A percentile compares a stretch with the other conserved stretches of the same genome.
Evolutionary conservation across 2,329 filamentous ascomycete species (phyloP).

Genomic region (Cercospora brassicicola): DNA sequence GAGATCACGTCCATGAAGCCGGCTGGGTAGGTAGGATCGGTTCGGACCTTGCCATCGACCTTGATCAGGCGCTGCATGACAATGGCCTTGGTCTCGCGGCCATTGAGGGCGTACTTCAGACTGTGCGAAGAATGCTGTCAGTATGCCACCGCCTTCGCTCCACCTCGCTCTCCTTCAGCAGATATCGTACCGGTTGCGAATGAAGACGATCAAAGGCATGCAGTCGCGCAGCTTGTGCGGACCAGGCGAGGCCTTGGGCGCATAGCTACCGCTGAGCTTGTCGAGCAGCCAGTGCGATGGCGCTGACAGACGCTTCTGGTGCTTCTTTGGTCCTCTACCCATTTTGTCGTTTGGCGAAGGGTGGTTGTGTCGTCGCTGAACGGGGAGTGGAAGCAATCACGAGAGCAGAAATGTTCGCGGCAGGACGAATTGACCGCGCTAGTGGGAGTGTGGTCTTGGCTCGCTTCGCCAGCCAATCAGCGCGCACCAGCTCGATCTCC

Average conservation of each 20-base stretch:
- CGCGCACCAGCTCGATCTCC: not conserved
- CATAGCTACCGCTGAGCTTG: conserved; percentile 87
- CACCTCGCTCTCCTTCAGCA: not conserved
- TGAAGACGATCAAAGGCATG: conserved; percentile 98
- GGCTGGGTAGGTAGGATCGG: conserved; percentile 93
- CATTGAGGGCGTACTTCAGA: conserved; percentile 99
- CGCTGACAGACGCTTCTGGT: conserved; percentile 99
- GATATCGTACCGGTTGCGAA: conserved; percentile 65
- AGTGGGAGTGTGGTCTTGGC: conserved; percentile 8
- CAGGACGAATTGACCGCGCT: conserved; percentile 3
- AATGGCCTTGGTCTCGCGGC: conserved; percentile 95
- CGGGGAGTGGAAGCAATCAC: conserved; percentile 7
- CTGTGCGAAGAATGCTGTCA: conserved; percentile 56
- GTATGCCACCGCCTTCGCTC: not conserved
- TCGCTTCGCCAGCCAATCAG: not conserved
- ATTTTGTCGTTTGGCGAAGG: conserved; percentile 52
- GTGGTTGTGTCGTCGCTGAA: conserved; percentile 31
- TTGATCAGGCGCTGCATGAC: conserved; percentile 99
- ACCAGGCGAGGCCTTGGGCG: conserved; percentile 71
- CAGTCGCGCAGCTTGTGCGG: conserved; percentile 99
- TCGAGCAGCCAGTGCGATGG: conserved; percentile 99
- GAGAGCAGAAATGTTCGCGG: conserved; percentile 13
- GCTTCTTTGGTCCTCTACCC: conserved; percentile 65
- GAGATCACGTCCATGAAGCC: conserved; percentile 99
- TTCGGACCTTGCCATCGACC: conserved; percentile 99